These are phyloP conservation scores for Starmerella vaccinii DNA, from an alignment of 805 yeast genomes.

Conservation along the genomic window DNA sequence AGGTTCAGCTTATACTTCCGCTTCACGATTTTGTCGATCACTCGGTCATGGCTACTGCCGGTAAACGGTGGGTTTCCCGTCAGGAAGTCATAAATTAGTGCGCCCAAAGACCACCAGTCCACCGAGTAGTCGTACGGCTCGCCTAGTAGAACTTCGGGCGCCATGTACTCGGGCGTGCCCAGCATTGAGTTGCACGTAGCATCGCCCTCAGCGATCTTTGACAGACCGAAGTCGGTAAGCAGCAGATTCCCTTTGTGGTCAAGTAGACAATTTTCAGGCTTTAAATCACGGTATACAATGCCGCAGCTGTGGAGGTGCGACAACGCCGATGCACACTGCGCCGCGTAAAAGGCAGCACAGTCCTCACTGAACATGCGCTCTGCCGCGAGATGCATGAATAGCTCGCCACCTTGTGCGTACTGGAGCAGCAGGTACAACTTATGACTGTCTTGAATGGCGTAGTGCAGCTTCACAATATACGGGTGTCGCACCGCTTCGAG, in stretches of 20 bases:
- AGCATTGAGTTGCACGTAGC: conserved; percentile 47
- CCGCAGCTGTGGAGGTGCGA: conserved; percentile 69
- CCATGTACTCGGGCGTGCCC: conserved; percentile 80
- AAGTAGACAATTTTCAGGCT: conserved; percentile 80
- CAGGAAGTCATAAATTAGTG: conserved; percentile 66
- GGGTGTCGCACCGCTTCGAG: conserved; percentile 65
- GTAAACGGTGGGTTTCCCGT: conserved; percentile 86
- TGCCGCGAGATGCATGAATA: conserved; percentile 52
- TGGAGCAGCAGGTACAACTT: conserved; percentile 68
- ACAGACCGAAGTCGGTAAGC: conserved; percentile 75
- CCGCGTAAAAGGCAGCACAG: conserved; percentile 65
- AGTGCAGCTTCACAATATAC: conserved; percentile 68
- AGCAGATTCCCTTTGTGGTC: conserved; percentile 71
- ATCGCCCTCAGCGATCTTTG: conserved; percentile 37
- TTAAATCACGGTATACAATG: conserved; percentile 75
- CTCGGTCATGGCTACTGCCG: conserved; percentile 65
- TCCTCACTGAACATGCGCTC: conserved; percentile 44
- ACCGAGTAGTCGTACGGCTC: conserved; percentile 66
- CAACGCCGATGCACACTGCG: conserved; percentile 70
- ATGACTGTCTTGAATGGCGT: conserved; percentile 71
- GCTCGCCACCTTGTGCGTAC: conserved; percentile 82
- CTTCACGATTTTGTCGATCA: conserved; percentile 62
- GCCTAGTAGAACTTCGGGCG: conserved; percentile 78
- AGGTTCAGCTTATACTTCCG: conserved; percentile 43
- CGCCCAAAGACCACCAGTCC: conserved; percentile 90